Conservation (phyloP, 1,139 yeast species). For the Geotrichum histeridarum region DNA sequence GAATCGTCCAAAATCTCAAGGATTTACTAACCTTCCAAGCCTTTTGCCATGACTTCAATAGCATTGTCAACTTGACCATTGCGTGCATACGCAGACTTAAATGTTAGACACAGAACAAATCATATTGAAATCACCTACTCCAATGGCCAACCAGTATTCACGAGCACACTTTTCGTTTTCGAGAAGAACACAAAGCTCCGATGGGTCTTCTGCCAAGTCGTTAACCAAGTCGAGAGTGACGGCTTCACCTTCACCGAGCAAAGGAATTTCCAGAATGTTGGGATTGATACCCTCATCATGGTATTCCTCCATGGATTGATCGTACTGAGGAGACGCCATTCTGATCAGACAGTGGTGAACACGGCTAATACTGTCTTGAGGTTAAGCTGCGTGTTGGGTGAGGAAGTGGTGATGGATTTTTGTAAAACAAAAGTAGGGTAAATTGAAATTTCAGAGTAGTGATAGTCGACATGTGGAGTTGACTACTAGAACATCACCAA, state of each 20-base stretch:
- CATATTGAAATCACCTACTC: slow-evolving; percentile 33
- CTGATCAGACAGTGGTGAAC: not conserved
- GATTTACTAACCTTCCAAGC: slow-evolving; percentile 42
- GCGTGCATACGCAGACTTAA: slow-evolving; percentile 61
- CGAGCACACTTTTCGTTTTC: slow-evolving; percentile 72
- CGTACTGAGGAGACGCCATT: slow-evolving; percentile 17
- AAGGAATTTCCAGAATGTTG: slow-evolving; percentile 40
- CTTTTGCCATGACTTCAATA: slow-evolving; percentile 56
- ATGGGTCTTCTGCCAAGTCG: slow-evolving; percentile 86
- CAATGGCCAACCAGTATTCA: slow-evolving; percentile 79
- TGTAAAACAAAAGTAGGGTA: slow-evolving; percentile 7
- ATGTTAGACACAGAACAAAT: not conserved
- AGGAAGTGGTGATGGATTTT: slow-evolving; percentile 5
- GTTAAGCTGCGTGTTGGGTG: not conserved
- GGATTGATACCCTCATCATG: slow-evolving; percentile 20
- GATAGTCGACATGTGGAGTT: too few species aligned
- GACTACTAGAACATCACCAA: too few species aligned
- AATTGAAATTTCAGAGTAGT: not conserved
- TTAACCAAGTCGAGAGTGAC: slow-evolving; percentile 44
- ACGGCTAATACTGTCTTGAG: not conserved
- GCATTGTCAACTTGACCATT: slow-evolving; percentile 59
- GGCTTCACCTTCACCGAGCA: slow-evolving; percentile 39
- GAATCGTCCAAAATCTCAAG: not conserved
- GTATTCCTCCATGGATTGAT: slow-evolving; percentile 15
- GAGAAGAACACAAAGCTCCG: slow-evolving; percentile 70